Evolutionary conservation across 169 alveolate species (phyloP).

Genomic region (Plasmodium reichenowi): DNA sequence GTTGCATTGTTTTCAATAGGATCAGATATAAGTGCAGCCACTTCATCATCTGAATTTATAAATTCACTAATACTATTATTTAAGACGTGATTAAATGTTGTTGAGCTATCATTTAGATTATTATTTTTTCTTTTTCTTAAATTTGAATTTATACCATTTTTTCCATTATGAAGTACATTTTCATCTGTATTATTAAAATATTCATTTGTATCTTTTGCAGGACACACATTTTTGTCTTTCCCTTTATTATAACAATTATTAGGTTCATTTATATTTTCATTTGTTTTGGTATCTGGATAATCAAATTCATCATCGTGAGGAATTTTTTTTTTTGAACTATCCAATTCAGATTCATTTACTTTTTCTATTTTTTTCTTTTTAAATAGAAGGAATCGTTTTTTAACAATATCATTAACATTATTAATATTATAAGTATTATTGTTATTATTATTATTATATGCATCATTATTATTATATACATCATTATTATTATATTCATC

Average conservation of each 20-base stretch:
- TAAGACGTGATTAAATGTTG: conserved; percentile 18
- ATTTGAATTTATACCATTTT: not conserved
- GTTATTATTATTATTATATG: no score
- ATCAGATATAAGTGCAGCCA: conserved; percentile 2
- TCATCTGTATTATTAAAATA: not conserved
- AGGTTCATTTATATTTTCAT: no score
- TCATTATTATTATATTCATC: no score
- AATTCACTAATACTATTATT: conserved; percentile 50
- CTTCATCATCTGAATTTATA: conserved; percentile 30
- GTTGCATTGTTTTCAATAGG: conserved; percentile 4
- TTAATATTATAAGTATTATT: no score
- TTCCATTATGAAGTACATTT: conserved; percentile 5
- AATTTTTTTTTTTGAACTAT: no score
- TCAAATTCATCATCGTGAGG: no score
- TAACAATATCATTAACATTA: no score
- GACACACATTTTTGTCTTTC: conserved; percentile 6
- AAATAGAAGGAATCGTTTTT: no score
- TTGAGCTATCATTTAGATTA: conserved; percentile 22
- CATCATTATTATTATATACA: no score
- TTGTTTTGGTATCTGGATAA: no score
- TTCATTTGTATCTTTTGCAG: not conserved
- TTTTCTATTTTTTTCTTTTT: no score
- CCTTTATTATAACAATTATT: not conserved
- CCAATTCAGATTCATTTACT: no score
- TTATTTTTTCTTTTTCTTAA: conserved; percentile 27